Conservation (phyloP, 2,329 filamentous ascomycete genomes). For the Teratosphaeria zuluensis region DNA sequence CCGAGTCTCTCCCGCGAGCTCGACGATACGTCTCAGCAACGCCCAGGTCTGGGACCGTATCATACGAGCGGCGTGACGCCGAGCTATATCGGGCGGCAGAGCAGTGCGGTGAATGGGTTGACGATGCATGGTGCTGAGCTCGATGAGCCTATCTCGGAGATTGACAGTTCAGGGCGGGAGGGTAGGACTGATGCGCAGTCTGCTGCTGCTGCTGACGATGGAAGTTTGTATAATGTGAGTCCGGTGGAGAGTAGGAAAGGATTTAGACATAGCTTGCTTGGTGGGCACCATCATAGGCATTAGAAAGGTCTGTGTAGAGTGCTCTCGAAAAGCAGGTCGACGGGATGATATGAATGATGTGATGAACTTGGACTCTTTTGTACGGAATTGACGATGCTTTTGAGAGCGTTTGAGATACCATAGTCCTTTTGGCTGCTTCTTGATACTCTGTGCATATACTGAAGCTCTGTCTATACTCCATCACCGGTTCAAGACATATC, state of each 20-base stretch:
- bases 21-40: not conserved
- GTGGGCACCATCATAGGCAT: not conserved
- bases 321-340: too few species aligned
- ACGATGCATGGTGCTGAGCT: constrained; percentile 36
- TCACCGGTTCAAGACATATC: not conserved
- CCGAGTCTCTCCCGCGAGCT: not conserved
- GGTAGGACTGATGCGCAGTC: constrained; percentile 3
- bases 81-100: constrained; percentile 35
- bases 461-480: not conserved
- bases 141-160: constrained; percentile 6
- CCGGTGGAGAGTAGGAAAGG: constrained; percentile 9
- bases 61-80: constrained; percentile 27
- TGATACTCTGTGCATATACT: not conserved
- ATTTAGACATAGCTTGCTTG: not conserved
- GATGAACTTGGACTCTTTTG: too few species aligned
- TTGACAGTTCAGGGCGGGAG: constrained; percentile 10
- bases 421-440: not conserved
- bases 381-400: not conserved
- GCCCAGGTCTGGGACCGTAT: constrained; percentile 10
- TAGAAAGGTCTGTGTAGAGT: not conserved
- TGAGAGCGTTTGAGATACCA: not conserved
- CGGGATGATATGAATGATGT: too few species aligned
- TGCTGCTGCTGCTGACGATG: not conserved
- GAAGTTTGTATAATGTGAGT: constrained; percentile 8
- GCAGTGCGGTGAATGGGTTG: constrained; percentile 32